Conservation (phyloP, 2,329 filamentous ascomycete species). For the Ophiocordyceps camponoti-saundersi region DNA sequence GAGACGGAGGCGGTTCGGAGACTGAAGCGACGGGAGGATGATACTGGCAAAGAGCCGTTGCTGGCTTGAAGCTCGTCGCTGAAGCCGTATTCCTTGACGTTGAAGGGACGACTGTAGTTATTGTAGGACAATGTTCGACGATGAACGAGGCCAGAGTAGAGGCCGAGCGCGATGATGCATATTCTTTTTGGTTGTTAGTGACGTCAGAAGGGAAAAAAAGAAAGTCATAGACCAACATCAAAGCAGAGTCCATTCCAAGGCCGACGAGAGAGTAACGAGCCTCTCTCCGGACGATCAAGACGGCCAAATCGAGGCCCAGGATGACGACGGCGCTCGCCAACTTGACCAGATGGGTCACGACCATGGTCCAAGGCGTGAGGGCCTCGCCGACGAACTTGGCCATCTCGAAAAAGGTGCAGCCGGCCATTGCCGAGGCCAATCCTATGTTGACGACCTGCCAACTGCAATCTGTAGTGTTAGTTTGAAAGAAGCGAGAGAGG, state of each 20-base stretch:
- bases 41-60: slow-evolving; percentile 9
- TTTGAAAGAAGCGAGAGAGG: not conserved
- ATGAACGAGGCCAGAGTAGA: slow-evolving; percentile 30
- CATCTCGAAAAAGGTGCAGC: slow-evolving; percentile 29
- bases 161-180: slow-evolving; percentile 22
- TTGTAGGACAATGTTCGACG: slow-evolving; percentile 30
- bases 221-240: slow-evolving; percentile 24
- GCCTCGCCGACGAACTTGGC: slow-evolving; percentile 28
- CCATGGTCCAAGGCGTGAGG: slow-evolving; percentile 35
- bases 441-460: slow-evolving; percentile 37
- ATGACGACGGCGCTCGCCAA: slow-evolving; percentile 26
- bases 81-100: slow-evolving; percentile 32
- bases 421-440: slow-evolving; percentile 27
- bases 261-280: slow-evolving; percentile 30
- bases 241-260: slow-evolving; percentile 26
- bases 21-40: not conserved
- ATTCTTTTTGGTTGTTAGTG: slow-evolving; percentile 12
- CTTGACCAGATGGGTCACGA: slow-evolving; percentile 34
- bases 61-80: slow-evolving; percentile 14
- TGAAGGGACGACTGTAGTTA: slow-evolving; percentile 30
- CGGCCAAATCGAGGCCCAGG: slow-evolving; percentile 31
- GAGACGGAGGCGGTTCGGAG: no score
- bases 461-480: slow-evolving; percentile 13
- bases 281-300: slow-evolving; percentile 27
- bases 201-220: not conserved